Conservation (phyloP, 768 basidiomycete genomes). For the Kwoniella heveanensis region DNA sequence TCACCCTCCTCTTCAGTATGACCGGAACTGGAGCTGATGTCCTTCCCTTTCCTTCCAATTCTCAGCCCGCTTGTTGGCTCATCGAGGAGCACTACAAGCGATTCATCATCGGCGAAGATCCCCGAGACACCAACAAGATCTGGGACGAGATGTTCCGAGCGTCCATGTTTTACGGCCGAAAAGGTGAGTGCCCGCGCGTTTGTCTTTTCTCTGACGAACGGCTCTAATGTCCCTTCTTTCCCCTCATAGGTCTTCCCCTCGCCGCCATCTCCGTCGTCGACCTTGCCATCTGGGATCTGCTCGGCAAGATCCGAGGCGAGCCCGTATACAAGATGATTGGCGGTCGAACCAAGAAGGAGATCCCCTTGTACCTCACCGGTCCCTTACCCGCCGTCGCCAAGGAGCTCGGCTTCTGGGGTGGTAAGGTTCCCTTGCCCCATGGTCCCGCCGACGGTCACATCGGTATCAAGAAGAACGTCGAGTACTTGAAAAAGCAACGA, state of each 20-base stretch:
- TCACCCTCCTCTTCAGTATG: no score
- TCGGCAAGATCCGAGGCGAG: conserved; percentile 57
- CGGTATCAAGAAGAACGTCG: conserved; percentile 57
- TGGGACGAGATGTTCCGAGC: conserved; percentile 58
- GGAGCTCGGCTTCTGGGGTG: conserved; percentile 57
- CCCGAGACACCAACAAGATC: conserved; percentile 57
- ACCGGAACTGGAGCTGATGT: no score
- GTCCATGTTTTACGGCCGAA: conserved; percentile 58
- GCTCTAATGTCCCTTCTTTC: no score
- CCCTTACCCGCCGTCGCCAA: conserved; percentile 55
- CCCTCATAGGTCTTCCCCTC: conserved; percentile 49
- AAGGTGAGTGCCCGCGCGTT: no score
- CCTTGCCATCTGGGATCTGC: conserved; percentile 57
- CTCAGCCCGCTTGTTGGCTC: conserved; percentile 54
- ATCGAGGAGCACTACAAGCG: conserved; percentile 58
- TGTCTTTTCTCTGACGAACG: no score
- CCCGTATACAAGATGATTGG: conserved; percentile 59
- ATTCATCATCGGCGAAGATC: conserved; percentile 57
- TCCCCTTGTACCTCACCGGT: conserved; percentile 57
- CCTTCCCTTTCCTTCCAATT: no score
- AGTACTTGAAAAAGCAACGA: conserved; percentile 51
- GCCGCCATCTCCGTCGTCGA: conserved; percentile 58
- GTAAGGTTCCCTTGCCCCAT: conserved; percentile 57
- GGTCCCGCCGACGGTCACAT: conserved; percentile 54
- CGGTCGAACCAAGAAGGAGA: conserved; percentile 56